Percentiles rank a stretch among this genome's conserved stretches.
These are phyloP conservation scores for Fusarium humuli DNA, from an alignment of 2,329 filamentous ascomycete genomes.

Conservation along the genomic window DNA sequence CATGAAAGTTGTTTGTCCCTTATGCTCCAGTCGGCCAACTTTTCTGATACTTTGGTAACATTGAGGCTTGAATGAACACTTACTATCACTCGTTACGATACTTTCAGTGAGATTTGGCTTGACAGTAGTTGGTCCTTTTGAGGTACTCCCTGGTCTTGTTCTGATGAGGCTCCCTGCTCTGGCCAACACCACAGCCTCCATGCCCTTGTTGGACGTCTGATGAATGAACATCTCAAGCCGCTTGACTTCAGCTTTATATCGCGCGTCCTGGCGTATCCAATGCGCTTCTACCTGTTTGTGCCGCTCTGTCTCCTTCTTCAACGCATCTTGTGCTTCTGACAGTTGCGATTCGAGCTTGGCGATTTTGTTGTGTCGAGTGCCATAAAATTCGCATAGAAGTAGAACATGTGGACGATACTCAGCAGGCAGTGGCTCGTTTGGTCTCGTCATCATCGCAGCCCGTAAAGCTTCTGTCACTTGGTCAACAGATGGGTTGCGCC, in stretches of 20 bases:
- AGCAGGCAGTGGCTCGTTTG: constrained; percentile 52
- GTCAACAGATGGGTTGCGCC: constrained; percentile 57
- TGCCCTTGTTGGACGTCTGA: constrained; percentile 55
- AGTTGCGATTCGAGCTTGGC: constrained; percentile 53
- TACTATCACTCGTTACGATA: neutral
- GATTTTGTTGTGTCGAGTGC: constrained; percentile 45
- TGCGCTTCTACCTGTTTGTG: constrained; percentile 42
- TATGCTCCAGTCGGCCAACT: neutral
- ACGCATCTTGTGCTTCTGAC: constrained; percentile 51
- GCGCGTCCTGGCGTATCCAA: constrained; percentile 41
- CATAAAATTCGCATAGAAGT: constrained; percentile 53
- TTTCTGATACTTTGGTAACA: neutral
- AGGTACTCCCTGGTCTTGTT: neutral
- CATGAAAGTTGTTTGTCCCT: neutral
- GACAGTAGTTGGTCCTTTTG: neutral
- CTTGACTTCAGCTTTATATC: constrained; percentile 49
- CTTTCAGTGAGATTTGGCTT: neutral
- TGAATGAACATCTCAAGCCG: constrained; percentile 50
- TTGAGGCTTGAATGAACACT: neutral
- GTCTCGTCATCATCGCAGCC: constrained; percentile 55
- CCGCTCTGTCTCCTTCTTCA: constrained; percentile 52
- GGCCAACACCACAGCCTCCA: constrained; percentile 59
- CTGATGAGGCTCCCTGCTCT: constrained; percentile 55
- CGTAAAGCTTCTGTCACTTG: constrained; percentile 60
- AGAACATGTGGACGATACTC: constrained; percentile 58